Percentiles rank a stretch among this genome's conserved stretches.
phyloP scores from a whole-genome alignment of 768 basidiomycete genomes.

The Agaricus blazei region DNA sequence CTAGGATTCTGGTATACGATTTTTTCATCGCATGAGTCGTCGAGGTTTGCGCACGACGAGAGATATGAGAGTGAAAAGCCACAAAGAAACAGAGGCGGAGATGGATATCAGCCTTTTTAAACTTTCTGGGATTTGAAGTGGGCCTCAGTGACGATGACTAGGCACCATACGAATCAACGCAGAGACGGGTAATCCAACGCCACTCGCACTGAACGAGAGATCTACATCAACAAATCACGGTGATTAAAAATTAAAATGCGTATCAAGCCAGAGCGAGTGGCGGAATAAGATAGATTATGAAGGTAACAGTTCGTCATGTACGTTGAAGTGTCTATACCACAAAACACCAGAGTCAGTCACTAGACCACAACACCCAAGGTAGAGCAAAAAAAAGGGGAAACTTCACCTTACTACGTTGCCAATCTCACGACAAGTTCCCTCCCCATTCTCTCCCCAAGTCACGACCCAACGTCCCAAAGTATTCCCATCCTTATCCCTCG shows the following conservation, averaged over 20 bases:
- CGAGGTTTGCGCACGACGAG: no score
- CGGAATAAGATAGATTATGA: conserved; percentile 7
- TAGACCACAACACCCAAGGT: background rate
- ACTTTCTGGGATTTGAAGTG: background rate
- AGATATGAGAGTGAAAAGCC: no score
- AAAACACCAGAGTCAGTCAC: background rate
- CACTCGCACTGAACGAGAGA: no score
- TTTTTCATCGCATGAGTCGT: no score
- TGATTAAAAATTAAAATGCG: no score
- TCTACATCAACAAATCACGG: no score
- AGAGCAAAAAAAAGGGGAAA: background rate
- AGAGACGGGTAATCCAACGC: no score
- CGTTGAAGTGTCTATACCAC: conserved; percentile 36
- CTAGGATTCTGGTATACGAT: no score
- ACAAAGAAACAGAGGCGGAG: background rate
- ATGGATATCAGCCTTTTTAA: background rate
- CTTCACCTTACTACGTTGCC: conserved; percentile 66
- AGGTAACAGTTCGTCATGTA: conserved; percentile 39
- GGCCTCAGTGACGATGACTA: no score
- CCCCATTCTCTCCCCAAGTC: conserved; percentile 62
- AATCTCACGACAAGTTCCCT: conserved; percentile 55
- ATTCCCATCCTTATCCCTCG: conserved; percentile 49
- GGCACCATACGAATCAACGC: no score
- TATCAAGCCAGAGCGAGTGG: background rate
- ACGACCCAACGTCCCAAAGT: conserved; percentile 77